phyloP scores from a whole-genome alignment of 2,329 filamentous ascomycete species.

The Trichoderma oligosporum region DNA sequence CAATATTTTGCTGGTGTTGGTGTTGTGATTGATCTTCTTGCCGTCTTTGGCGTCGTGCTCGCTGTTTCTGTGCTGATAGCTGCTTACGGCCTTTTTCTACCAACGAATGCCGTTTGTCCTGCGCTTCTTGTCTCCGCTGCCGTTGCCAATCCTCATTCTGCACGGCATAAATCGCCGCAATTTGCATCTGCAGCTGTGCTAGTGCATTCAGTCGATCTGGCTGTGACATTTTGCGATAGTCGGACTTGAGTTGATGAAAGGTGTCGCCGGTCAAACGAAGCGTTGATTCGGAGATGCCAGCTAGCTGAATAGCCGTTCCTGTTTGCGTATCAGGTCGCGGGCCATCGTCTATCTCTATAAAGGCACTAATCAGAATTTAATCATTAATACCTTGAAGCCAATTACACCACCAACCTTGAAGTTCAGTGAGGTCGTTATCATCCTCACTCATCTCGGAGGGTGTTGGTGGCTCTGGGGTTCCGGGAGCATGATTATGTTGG shows the following conservation, averaged over 20 bases:
- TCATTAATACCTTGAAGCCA: neutral
- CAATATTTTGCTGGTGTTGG: slow-evolving; percentile 20
- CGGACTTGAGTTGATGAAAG: slow-evolving; percentile 42
- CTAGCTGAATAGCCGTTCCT: slow-evolving; percentile 37
- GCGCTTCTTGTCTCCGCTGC: slow-evolving; percentile 37
- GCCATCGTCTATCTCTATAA: slow-evolving; percentile 25
- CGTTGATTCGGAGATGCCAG: slow-evolving; percentile 38
- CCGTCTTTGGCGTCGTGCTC: slow-evolving; percentile 26
- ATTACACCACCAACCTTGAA: slow-evolving; percentile 15
- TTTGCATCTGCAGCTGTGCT: slow-evolving; percentile 40
- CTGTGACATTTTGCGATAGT: slow-evolving; percentile 43
- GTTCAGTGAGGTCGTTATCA: slow-evolving; percentile 30
- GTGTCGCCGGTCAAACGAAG: slow-evolving; percentile 42
- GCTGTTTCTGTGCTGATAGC: slow-evolving; percentile 26
- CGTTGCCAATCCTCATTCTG: slow-evolving; percentile 44
- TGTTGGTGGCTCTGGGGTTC: slow-evolving; percentile 42
- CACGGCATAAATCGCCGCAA: slow-evolving; percentile 44
- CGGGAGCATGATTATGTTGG: slow-evolving; percentile 44
- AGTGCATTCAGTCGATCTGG: slow-evolving; percentile 38
- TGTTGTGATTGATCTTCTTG: slow-evolving; percentile 28
- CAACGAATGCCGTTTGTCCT: slow-evolving; percentile 38
- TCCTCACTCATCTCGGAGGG: slow-evolving; percentile 35
- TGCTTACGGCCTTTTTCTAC: slow-evolving; percentile 35
- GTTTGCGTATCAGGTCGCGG: slow-evolving; percentile 37
- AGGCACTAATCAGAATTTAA: neutral